Evolutionary conservation across 495 filamentous ascomycete genomes (phyloP).

Genomic region (Monascus purpureus): DNA sequence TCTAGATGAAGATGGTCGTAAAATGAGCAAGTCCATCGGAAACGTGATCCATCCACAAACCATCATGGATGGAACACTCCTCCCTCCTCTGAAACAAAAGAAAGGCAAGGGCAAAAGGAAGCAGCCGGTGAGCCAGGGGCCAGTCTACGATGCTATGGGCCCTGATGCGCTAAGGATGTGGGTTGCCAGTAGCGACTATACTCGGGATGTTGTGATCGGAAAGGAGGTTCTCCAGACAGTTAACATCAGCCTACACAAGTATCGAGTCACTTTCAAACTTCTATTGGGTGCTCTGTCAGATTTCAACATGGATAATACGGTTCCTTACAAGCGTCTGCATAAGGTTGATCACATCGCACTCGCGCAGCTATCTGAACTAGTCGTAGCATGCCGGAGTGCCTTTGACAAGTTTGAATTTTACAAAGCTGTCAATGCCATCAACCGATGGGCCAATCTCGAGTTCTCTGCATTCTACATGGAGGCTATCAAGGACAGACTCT

Average conservation of each 20-base stretch:
- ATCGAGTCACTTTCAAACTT: slow-evolving; percentile 76
- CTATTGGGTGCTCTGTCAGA: slow-evolving; percentile 65
- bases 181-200: slow-evolving; percentile 86
- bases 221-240: slow-evolving; percentile 58
- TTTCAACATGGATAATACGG: slow-evolving; percentile 27
- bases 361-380: slow-evolving; percentile 51
- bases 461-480: slow-evolving; percentile 93
- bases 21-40: slow-evolving; percentile 98
- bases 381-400: slow-evolving; percentile 41
- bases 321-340: slow-evolving; percentile 28
- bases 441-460: slow-evolving; percentile 64
- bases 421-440: slow-evolving; percentile 57
- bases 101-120: slow-evolving; percentile 37
- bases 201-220: slow-evolving; percentile 68
- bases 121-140: slow-evolving; percentile 27
- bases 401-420: slow-evolving; percentile 69
- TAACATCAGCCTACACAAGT: slow-evolving; percentile 66
- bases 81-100: slow-evolving; percentile 42
- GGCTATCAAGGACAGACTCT: slow-evolving; percentile 76
- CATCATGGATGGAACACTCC: slow-evolving; percentile 67
- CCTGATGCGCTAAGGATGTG: slow-evolving; percentile 84
- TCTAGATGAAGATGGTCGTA: slow-evolving; percentile 73
- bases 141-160: slow-evolving; percentile 47
- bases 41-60: slow-evolving; percentile 70
- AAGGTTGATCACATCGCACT: slow-evolving; percentile 64